These are phyloP conservation scores for Suillus discolor DNA, from an alignment of 768 basidiomycete genomes.

Conservation along the genomic window DNA sequence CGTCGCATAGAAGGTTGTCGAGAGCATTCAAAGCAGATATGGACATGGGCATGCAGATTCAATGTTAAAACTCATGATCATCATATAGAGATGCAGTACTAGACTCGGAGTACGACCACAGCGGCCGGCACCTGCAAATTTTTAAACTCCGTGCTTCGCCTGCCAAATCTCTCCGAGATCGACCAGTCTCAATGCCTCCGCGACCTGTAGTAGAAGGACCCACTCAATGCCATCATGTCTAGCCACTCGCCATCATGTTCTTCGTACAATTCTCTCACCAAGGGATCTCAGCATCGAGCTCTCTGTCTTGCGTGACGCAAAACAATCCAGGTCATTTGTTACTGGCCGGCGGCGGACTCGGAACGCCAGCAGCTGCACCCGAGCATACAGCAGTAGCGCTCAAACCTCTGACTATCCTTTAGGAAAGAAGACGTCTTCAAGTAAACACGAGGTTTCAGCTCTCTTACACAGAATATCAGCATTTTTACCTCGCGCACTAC, in stretches of 20 bases:
- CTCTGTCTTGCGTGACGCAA: neutral
- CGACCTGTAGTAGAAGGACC: neutral
- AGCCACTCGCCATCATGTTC: neutral
- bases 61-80: too few species aligned
- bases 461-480: constrained; percentile 51
- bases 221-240: constrained; percentile 14
- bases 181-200: too few species aligned
- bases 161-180: too few species aligned
- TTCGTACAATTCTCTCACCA: neutral
- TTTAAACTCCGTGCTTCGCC: too few species aligned
- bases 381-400: neutral
- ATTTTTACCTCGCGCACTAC: constrained; percentile 48
- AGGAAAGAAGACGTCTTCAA: neutral
- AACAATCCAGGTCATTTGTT: neutral
- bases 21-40: too few species aligned
- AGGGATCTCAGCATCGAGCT: neutral
- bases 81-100: too few species aligned
- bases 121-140: too few species aligned
- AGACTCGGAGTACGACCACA: too few species aligned
- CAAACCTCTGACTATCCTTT: neutral
- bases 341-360: neutral
- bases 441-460: constrained; percentile 39
- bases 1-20: too few species aligned
- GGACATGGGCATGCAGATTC: too few species aligned
- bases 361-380: neutral